Base-by-base conservation (phyloP, 2,329 filamentous ascomycete species). In the Fusarium sp. region DNA sequence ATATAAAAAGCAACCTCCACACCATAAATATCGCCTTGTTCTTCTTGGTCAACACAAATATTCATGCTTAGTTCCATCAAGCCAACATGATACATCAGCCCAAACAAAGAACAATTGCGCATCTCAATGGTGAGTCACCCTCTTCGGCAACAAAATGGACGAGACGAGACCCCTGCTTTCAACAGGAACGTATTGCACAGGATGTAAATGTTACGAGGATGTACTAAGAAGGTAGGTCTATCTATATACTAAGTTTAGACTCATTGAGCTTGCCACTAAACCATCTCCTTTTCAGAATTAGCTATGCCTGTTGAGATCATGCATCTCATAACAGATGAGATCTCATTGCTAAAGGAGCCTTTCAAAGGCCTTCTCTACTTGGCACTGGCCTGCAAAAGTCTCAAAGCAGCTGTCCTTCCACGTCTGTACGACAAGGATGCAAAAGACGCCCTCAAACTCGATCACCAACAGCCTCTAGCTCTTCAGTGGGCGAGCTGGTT, bases 401-500 rank as follows among this genome's bases (percentile, higher is more conserved):
- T 73, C 29, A 60, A 61, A 29, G n/a, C 38, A 15, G 44, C 52
- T 21, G 58, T 51, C 25, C 33, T 74, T 16, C 38, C 55, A 23
- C 46, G 49, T 10, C 65, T 73, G 18, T 73, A 73, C 42, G 56
- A 48, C 23, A 54, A 52, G 15, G 70, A 73, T 21, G 57, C 42
- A 27, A 49, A 29, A 42, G 52, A 73, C 39, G 52, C 61, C 23
- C 37, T 56, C n/a, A 54, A 55, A 21, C 31, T 46, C 31, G 35
- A 44, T 23, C 41, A 35, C 8, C 54, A 42, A 59, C 42, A 70
- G 23, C 72, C 72, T 23, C 49, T 66, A 15, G 54, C 58, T 35
- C 49, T 73, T 15, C 68, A 62, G 31, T 73, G 72, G 72, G 72
- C 64, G 18, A 67, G 72, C 27, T 73, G 72, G 72, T 73, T 66